These are phyloP conservation scores for Allium fistulosum DNA, from an alignment of 106 monocot species.

Conservation along the genomic window DNA sequence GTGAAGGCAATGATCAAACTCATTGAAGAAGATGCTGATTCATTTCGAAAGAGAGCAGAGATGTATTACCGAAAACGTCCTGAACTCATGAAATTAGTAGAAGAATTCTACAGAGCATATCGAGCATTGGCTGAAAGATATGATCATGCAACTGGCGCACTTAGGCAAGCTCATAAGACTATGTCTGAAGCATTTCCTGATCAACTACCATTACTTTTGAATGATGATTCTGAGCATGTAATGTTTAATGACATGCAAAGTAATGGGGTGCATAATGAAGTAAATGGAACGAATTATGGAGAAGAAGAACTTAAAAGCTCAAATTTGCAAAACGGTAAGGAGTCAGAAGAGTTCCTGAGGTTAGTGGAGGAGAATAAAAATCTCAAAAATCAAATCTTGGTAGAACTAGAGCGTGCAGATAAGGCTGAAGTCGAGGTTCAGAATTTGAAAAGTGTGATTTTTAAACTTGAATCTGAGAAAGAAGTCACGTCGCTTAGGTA, in stretches of 20 bases:
- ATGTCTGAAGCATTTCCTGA: constrained; percentile 85
- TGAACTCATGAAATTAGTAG: constrained; percentile 87
- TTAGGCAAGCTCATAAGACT: constrained; percentile 78
- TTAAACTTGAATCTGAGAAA: constrained; percentile 43
- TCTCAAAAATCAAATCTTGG: constrained; percentile 31
- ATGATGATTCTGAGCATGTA: constrained; percentile 48
- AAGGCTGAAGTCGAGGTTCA: constrained; percentile 33
- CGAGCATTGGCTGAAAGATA: constrained; percentile 96
- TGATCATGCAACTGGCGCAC: constrained; percentile 85
- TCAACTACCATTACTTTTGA: constrained; percentile 41
- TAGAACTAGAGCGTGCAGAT: constrained; percentile 32
- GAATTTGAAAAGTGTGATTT: constrained; percentile 28
- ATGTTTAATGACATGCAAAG: constrained; percentile 1
- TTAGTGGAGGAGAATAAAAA: constrained; percentile 42
- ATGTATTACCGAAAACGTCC: constrained; percentile 98
- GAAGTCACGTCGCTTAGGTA: constrained; percentile 45
- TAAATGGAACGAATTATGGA: constrained; percentile 20
- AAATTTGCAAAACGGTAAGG: neutral
- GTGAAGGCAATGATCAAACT: constrained; percentile 90
- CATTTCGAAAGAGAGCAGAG: constrained; percentile 85
- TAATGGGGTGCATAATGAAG: constrained; percentile 6
- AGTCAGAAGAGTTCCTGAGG: constrained; percentile 22
- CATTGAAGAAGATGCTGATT: constrained; percentile 94
- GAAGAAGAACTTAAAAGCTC: constrained; percentile 12
- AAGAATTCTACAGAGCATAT: constrained; percentile 94